A percentile compares a stretch with the other conserved stretches of the same genome.
Conservation (phyloP, 2,329 filamentous ascomycete species). For the Didymellaceae sp. region DNA sequence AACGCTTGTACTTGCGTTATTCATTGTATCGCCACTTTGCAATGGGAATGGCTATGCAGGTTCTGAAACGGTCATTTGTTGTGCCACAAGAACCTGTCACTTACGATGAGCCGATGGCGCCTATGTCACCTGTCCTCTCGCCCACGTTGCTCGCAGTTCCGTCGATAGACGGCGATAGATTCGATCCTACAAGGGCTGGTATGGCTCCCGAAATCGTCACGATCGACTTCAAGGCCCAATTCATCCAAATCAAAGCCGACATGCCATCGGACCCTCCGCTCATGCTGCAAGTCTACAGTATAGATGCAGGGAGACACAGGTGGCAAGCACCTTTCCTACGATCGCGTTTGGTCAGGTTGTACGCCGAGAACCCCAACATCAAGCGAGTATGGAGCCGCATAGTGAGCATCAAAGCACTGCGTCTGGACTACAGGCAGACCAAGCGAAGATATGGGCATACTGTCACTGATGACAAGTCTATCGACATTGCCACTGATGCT, state of each 20-base stretch:
- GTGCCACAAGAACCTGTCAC: slow-evolving; percentile 22
- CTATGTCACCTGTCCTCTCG: slow-evolving; percentile 21
- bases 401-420: slow-evolving; percentile 79
- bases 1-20: slow-evolving; percentile 82
- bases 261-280: slow-evolving; percentile 89
- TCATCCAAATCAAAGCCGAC: slow-evolving; percentile 86
- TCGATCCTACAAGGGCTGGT: slow-evolving; percentile 33
- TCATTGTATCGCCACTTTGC: slow-evolving; percentile 94
- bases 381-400: slow-evolving; percentile 85
- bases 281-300: slow-evolving; percentile 84
- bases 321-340: slow-evolving; percentile 85
- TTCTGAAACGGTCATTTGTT: slow-evolving; percentile 62
- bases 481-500: slow-evolving; percentile 85
- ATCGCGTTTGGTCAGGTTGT: slow-evolving; percentile 80
- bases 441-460: slow-evolving; percentile 70
- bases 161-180: slow-evolving; percentile 38
- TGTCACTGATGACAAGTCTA: slow-evolving; percentile 75
- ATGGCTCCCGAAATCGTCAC: slow-evolving; percentile 71
- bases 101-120: slow-evolving; percentile 19
- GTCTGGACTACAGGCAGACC: slow-evolving; percentile 80
- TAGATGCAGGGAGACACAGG: slow-evolving; percentile 83
- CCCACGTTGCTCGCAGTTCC: slow-evolving; percentile 41
- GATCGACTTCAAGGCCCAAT: slow-evolving; percentile 78
- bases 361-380: slow-evolving; percentile 85
- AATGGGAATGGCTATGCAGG: slow-evolving; percentile 78